Base-by-base conservation (phyloP, 1,284 basidiomycete genomes). In the Filobasidium uniguttulatum region DNA sequence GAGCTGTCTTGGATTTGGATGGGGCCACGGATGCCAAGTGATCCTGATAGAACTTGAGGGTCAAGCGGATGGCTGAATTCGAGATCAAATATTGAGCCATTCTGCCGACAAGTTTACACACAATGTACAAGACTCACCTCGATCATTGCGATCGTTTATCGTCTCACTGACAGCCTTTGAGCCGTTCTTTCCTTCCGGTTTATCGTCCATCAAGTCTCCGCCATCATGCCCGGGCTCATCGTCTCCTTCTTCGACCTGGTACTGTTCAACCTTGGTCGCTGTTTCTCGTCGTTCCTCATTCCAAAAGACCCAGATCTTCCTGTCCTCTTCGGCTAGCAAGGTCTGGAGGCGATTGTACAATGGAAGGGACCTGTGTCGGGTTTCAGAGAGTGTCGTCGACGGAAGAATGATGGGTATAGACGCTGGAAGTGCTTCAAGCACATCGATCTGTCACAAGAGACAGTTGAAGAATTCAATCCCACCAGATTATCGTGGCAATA, bases 301-400 rank as follows among this genome's bases (percentile, higher is more conserved):
- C 70, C 90, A 91, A 67, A 90, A 94, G 2, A 89, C 77, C 81
- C 83, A 91, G 5, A 71, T 64, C 34, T 57, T 55, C 60, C 87
- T 83, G 55, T 86, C 85, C 49, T 93, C 89, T 57, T 80, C 77
- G 56, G 79, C 82, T 25, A 83, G 74, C 30, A 96, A 72, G 1
- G 82, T 79, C 59, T 85, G 88, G 51, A 96, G 74, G 23, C 89
- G 82, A 65, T 93, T 96, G 70, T 87, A 90, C 15, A 98, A 73
- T 1, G 94, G 94, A 28, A 98, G 70, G 0, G 87, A 91, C 25
- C 93, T 79, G 67, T 98, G 93, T 49, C 93, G 77, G 52, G 96
- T 89, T 77, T 99, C 94, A 58, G 94, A 87, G 44, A 96, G 73
- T 1, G 96, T 90, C 0, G 93, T 99, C 67, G 98, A 94, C 1